Base-by-base conservation (phyloP, 179 eudicot genomes). In the Beta corolliflora region DNA sequence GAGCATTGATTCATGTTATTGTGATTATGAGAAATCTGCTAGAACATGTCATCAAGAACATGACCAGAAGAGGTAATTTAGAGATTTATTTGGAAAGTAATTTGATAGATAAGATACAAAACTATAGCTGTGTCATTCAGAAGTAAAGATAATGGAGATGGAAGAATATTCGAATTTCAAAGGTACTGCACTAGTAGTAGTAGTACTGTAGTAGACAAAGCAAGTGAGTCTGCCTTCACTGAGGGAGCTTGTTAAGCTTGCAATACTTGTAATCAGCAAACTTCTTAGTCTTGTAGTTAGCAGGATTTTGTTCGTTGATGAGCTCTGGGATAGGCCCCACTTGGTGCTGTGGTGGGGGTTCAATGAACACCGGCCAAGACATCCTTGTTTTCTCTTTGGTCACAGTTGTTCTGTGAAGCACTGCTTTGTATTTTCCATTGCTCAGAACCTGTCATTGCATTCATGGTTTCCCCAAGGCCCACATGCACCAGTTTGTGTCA, bases 321-420 rank as follows among this genome's bases (percentile, higher is more conserved):
- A 94, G 94, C 83, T 90, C 84, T 0, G 91, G 84, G 66, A 85
- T 78, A 0, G 97, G 97, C 12, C 94, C 97, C 36, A 89, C 72
- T 25, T 72, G 88, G 4, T 73, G 80, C 54, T 93, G 88, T 10
- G 87, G 50, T 18, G 93, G 88, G 9, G 96, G 97, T 73, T 93
- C 95, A 41, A 92, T 70, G 85, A 93, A 92, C 50, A 93, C 90
- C 0, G 97, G 95, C 94, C 97, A 93, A 44, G 97, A 93, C 94
- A 93, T 92, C 80, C 96, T 88, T 11, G 93, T 84, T 71, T 80
- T 84, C 8, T 92, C 90, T 79, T 93, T 91, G 88, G 80, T 90
- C 48, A 93, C 96, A 0, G 92, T 92, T 45, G 96, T 83, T 72
- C 96, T 83, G 73, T 93, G 97, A 7, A 75, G 77, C 16, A 93